Base-by-base conservation (phyloP, 2,329 filamentous ascomycete genomes). In the Aureobasidium sp. region DNA sequence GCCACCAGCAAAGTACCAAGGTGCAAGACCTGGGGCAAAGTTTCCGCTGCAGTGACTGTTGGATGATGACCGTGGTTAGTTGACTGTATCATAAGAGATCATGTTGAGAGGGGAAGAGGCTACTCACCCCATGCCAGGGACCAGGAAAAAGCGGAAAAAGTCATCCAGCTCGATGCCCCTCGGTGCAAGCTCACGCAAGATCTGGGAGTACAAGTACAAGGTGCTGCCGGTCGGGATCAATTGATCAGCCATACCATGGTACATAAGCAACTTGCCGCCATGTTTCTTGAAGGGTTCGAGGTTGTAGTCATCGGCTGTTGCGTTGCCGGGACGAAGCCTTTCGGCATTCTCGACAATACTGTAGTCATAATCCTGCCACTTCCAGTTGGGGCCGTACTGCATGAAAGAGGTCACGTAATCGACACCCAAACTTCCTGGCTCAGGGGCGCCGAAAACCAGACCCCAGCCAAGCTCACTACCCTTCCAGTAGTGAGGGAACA, bases 151-250 rank as follows among this genome's bases (percentile, higher is more conserved):
- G 54, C 74, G 72, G 67, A 72, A 78, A 66, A 75, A 79, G 27
- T 69, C 66, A 50, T 76, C 72, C 2, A 77, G 63, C 4, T 74
- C 66, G 36, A 75, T 66, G 15, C 72, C 73, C 11, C 66, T 63
- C 0, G 73, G 71, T 27, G 69, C 62, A 29, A 78, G 63, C 0
- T 70, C 69, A 9, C 69, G 69, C 21, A 68, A 48, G 1, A 82
- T 76, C n/a, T 77, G 74, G 25, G 76, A 72, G 70, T 82, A 81
- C 67, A 76, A 86, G 68, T 80, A 81, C 11, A 79, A 75, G 2
- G 78, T 79, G 21, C 79, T 76, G 0, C 77, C 77, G 0, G 78
- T 78, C n/a, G 80, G 76, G 59, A 85, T 85, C 7, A 75, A 68
- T 1, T 65, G 72, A 64, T 78, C 77, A 10, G 68, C 67, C 42